Base-by-base conservation (phyloP, 2,329 filamentous ascomycete species). In the Pseudogymnoascus sp. region DNA sequence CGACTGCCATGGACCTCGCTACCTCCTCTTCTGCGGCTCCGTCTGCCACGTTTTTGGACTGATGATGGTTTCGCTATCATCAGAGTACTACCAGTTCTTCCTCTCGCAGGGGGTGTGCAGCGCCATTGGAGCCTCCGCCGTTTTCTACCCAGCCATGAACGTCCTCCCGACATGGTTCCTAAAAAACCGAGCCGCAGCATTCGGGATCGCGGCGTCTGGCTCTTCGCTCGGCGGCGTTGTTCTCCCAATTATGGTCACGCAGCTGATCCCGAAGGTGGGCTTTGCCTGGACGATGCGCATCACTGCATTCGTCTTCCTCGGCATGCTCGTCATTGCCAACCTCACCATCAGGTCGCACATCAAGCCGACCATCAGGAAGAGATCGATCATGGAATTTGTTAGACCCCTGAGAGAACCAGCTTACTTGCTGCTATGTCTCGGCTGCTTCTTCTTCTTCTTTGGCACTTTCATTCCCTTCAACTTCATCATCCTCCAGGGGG, bases 61-160 rank as follows among this genome's bases (percentile, higher is more conserved):
- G 4, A 86, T 88, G 82, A 86, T 87, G 83, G 77, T 82, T 0
- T 81, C 78, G 6, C 71, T 88, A 63, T 85, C 77, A 61, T 80
- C 74, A 0, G 67, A 81, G 62, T 84, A 82, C 69, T 84, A 79
- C 65, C 81, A 83, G 38, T 79, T 83, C 67, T 71, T 84, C 35
- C 72, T 81, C 2, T 72, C 77, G 0, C 79, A 82, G 66, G 78
- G 78, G 0, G 64, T 81, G 1, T 77, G 74, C 64, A 78, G 77
- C 61, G 73, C 76, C 45, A 74, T 77, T 61, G 77, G 79, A 9
- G 73, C 79, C 14, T 75, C 76, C 58, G 72, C 79, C 30, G 73
- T 81, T 62, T 80, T 80, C 68, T 79, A 78, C 59, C 74, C 73
- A 4, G 71, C 76, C 5, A 75, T 76, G 68, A 72, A 72, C 6